Evolutionary conservation across 305 asterid genomes (phyloP).

Genomic region (Solanum hybrid): DNA sequence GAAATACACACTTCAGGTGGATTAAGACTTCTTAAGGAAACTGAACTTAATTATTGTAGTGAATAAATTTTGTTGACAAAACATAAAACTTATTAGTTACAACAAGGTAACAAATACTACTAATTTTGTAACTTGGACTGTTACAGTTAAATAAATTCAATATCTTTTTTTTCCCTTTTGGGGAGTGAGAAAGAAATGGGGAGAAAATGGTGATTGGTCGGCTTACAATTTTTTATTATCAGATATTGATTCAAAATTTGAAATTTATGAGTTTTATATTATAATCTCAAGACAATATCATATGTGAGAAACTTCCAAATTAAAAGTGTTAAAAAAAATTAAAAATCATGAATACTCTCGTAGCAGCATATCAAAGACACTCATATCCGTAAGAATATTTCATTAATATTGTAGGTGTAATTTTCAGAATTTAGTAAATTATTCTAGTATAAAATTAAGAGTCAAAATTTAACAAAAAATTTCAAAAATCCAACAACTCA

Average conservation of each 20-base stretch:
- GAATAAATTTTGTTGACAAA: background rate
- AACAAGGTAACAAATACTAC: background rate
- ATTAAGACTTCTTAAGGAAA: background rate
- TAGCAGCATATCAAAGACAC: background rate
- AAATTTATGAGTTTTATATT: no score
- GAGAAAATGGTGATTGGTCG: background rate
- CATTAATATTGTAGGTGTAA: background rate
- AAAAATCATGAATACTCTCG: no score
- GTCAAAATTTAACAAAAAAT: background rate
- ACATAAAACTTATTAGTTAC: background rate
- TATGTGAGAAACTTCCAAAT: background rate
- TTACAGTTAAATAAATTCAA: background rate
- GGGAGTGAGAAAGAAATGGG: background rate
- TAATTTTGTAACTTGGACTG: background rate
- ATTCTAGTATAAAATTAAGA: background rate
- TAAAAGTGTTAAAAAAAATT: no score
- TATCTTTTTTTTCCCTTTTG: background rate
- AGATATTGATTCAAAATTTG: no score
- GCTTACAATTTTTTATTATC: no score
- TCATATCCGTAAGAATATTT: background rate
- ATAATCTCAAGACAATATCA: no score
- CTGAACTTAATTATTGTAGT: background rate
- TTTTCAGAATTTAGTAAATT: background rate
- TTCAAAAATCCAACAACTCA: background rate
- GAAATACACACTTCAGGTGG: background rate